phyloP scores from a whole-genome alignment of 768 basidiomycete species.

The Cystobasidium ongulense region DNA sequence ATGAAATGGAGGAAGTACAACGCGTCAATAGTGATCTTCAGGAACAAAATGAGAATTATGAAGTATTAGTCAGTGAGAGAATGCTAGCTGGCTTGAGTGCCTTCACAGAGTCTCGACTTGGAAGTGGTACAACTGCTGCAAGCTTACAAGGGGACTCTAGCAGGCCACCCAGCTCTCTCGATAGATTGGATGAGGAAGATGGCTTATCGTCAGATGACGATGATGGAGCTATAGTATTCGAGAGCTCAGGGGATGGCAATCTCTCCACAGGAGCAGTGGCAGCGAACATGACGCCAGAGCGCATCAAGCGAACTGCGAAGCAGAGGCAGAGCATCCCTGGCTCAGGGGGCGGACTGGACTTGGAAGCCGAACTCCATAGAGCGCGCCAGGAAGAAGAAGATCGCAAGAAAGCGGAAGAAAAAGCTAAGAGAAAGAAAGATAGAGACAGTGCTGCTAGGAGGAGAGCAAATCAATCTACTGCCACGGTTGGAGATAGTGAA shows the following conservation, averaged over 20 bases:
- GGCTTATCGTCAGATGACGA: constrained; percentile 19
- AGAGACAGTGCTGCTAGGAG: background rate
- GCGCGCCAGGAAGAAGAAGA: constrained; percentile 29
- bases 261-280: constrained; percentile 35
- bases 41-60: constrained; percentile 95
- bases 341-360: constrained; percentile 33
- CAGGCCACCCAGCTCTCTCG: constrained; percentile 20
- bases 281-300: background rate
- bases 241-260: constrained; percentile 31
- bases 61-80: constrained; percentile 82
- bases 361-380: constrained; percentile 39
- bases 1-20: constrained; percentile 77
- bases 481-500: background rate
- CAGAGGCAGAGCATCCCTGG: constrained; percentile 1
- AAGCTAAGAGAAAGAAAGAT: constrained; percentile 5
- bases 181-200: constrained; percentile 8
- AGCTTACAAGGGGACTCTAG: constrained; percentile 21
- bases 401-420: constrained; percentile 19
- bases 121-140: constrained; percentile 49
- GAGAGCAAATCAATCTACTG: constrained; percentile 17
- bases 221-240: constrained; percentile 34
- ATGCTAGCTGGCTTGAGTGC: constrained; percentile 68
- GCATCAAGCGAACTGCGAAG: background rate
- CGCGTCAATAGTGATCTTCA: constrained; percentile 65
- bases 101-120: constrained; percentile 7